Evolutionary conservation across 352 stramenopile species (phyloP).

Genomic region (Saprolegnia diclina): DNA sequence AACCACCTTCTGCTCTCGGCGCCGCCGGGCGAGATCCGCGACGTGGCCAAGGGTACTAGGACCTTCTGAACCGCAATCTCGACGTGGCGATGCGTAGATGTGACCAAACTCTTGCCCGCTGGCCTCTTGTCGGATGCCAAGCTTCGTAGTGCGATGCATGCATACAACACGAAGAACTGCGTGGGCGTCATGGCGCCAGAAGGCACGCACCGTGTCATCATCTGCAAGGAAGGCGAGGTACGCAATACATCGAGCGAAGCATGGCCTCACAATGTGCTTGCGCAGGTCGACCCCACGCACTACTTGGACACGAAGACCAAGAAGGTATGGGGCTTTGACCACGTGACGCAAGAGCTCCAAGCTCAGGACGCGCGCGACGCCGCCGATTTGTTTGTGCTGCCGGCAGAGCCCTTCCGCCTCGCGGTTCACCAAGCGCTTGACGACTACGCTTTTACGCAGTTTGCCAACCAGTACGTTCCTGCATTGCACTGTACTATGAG

Average conservation of each 20-base stretch:
- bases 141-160: slow-evolving; percentile 60
- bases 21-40: slow-evolving; percentile 83
- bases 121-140: slow-evolving; percentile 63
- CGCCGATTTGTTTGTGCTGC: neutral
- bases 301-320: slow-evolving; percentile 79
- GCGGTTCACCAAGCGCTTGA: slow-evolving; percentile 3
- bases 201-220: slow-evolving; percentile 58
- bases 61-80: neutral
- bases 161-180: slow-evolving; percentile 71
- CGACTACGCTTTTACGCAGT: slow-evolving; percentile 3
- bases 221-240: slow-evolving; percentile 65
- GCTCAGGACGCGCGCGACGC: slow-evolving; percentile 6
- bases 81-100: slow-evolving; percentile 45
- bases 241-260: neutral
- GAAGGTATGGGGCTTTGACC: slow-evolving; percentile 79
- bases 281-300: slow-evolving; percentile 62
- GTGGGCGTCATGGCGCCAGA: slow-evolving; percentile 64
- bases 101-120: slow-evolving; percentile 72
- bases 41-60: slow-evolving; percentile 44
- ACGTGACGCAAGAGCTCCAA: slow-evolving; percentile 53
- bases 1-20: slow-evolving; percentile 87
- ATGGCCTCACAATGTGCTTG: neutral
- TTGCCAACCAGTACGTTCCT: slow-evolving; percentile 18
- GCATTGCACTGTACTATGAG: neutral
- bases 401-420: neutral